A percentile compares a stretch with the other conserved stretches of the same genome.
Conservation (phyloP, 2,329 filamentous ascomycete species). For the Thelonectria blattea region DNA sequence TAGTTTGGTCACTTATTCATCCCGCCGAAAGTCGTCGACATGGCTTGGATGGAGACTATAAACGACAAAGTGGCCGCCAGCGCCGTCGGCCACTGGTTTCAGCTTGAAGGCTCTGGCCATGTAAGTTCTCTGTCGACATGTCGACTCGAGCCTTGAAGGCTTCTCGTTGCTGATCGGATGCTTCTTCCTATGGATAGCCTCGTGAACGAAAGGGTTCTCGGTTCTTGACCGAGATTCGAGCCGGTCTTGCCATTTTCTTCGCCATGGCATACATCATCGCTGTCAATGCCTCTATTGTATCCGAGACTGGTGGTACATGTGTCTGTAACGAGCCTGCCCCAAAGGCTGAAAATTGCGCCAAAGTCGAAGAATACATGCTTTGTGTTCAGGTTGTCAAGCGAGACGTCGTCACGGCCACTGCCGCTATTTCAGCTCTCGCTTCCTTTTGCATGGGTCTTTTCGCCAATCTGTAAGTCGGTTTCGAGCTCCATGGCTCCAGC, state of each 20-base stretch:
- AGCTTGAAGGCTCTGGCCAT: slow-evolving; percentile 82
- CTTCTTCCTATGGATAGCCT: slow-evolving; percentile 50
- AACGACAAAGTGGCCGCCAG: slow-evolving; percentile 68
- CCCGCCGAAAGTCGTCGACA: slow-evolving; percentile 33
- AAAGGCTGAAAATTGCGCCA: slow-evolving; percentile 57
- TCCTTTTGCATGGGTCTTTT: slow-evolving; percentile 86
- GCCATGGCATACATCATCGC: slow-evolving; percentile 63
- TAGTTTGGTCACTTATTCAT: background rate
- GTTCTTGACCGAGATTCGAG: slow-evolving; percentile 85
- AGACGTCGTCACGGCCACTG: slow-evolving; percentile 84
- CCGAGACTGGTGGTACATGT: slow-evolving; percentile 76
- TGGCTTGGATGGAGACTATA: slow-evolving; percentile 57
- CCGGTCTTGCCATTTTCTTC: slow-evolving; percentile 82
- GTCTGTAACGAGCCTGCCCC: slow-evolving; percentile 64
- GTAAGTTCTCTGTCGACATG: slow-evolving; percentile 57
- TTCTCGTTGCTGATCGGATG: background rate
- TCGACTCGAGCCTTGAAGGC: background rate
- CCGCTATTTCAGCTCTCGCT: slow-evolving; percentile 78
- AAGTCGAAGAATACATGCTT: slow-evolving; percentile 65
- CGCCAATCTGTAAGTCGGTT: slow-evolving; percentile 68
- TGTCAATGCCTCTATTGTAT: slow-evolving; percentile 59
- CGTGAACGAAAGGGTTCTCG: slow-evolving; percentile 74
- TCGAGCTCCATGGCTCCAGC: background rate
- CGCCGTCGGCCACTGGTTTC: slow-evolving; percentile 74
- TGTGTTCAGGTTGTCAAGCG: slow-evolving; percentile 71